phyloP scores from a whole-genome alignment of 495 filamentous ascomycete genomes.

The Xylaria venustula region DNA sequence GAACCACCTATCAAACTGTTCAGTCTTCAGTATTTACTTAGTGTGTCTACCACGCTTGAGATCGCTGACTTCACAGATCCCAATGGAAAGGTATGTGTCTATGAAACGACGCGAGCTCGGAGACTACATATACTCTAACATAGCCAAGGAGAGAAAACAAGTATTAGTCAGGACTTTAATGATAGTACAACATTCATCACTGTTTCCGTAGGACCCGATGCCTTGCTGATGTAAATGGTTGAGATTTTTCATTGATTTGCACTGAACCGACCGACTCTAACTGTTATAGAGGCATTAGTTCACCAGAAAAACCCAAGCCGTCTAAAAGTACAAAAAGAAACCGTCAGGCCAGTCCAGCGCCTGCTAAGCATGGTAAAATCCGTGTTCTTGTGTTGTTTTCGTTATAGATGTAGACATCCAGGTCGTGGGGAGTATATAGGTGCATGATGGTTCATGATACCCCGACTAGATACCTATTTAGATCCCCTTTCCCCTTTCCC shows the following conservation, averaged over 20 bases:
- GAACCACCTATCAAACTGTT: too few species aligned
- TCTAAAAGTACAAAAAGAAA: slow-evolving; percentile 2
- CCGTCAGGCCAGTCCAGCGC: not conserved
- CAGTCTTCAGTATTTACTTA: too few species aligned
- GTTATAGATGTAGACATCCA: not conserved
- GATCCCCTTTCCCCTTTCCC: not conserved
- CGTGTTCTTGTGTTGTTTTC: not conserved
- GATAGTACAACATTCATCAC: too few species aligned
- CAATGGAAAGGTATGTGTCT: too few species aligned
- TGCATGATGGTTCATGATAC: not conserved
- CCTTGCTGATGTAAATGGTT: too few species aligned
- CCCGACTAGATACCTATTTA: not conserved
- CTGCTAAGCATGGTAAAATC: not conserved
- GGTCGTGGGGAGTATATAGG: not conserved
- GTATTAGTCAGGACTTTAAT: too few species aligned
- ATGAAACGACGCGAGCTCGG: too few species aligned
- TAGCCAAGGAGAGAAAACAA: too few species aligned
- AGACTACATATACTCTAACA: too few species aligned
- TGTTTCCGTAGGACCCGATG: too few species aligned
- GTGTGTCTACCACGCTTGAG: too few species aligned
- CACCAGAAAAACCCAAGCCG: not conserved
- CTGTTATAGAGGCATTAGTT: not conserved
- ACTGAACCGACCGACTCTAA: not conserved
- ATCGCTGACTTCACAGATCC: too few species aligned
- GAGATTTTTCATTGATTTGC: not conserved